A percentile compares a stretch with the other conserved stretches of the same genome.
Conservation (phyloP, 73 alveolate species). For the Paraurostyla sp. region DNA sequence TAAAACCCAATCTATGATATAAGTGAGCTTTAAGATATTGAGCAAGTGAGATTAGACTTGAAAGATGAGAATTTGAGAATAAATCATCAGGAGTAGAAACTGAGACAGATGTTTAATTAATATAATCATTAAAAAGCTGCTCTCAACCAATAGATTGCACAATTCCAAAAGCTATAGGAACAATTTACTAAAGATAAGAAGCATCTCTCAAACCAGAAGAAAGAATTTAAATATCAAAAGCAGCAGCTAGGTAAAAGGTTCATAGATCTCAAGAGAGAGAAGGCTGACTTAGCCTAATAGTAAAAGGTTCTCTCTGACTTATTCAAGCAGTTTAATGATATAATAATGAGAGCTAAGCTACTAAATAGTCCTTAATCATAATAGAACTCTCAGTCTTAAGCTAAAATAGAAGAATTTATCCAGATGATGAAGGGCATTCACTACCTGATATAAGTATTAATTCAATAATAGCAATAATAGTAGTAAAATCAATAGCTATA, state of each 20-base stretch:
- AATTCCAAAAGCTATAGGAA: neutral
- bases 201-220: neutral
- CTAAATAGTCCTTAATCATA: neutral
- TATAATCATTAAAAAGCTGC: neutral
- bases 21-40: slow-evolving; percentile 11
- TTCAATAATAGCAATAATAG: neutral
- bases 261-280: slow-evolving; percentile 28
- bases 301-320: neutral
- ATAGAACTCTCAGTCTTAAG: no score
- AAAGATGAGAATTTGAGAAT: slow-evolving; percentile 17
- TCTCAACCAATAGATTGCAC: neutral
- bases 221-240: slow-evolving; percentile 27
- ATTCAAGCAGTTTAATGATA: neutral
- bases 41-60: neutral
- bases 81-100: neutral
- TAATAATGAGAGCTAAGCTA: neutral
- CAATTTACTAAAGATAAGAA: slow-evolving; percentile 4
- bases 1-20: neutral
- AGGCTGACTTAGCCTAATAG: neutral
- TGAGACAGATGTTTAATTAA: neutral
- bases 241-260: slow-evolving; percentile 25
- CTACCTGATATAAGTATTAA: neutral
- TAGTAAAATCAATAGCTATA: neutral
- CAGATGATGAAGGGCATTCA: neutral
- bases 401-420: slow-evolving; percentile 17